Conservation (phyloP, 345 rosid genomes). For the Citrus mangshanensis region DNA sequence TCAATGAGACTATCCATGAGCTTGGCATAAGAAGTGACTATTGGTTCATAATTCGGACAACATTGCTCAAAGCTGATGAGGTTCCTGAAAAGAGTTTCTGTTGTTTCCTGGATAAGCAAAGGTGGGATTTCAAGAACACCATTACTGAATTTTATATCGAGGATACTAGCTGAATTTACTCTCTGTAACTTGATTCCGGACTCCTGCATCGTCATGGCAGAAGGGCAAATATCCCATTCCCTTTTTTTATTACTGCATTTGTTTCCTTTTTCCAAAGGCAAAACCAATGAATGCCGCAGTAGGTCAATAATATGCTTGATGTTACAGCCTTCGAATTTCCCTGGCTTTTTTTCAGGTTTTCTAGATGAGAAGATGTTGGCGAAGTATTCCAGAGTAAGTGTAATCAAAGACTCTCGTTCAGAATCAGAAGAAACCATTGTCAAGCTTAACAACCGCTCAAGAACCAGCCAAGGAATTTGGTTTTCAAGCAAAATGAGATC, state of each 20-base stretch:
- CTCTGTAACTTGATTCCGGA: slow-evolving; percentile 13
- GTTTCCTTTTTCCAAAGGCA: not conserved
- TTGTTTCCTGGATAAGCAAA: slow-evolving; percentile 8
- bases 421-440: not conserved
- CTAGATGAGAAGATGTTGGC: not conserved
- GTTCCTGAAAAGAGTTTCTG: slow-evolving; percentile 21
- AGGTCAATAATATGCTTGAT: slow-evolving; percentile 26
- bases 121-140: slow-evolving; percentile 20
- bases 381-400: slow-evolving; percentile 8
- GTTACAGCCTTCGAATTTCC: not conserved
- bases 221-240: slow-evolving; percentile 7
- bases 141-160: slow-evolving; percentile 13
- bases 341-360: not conserved
- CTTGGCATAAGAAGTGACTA: slow-evolving; percentile 24
- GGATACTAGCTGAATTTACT: not conserved
- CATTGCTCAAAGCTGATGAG: slow-evolving; percentile 31
- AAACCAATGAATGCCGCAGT: slow-evolving; percentile 12
- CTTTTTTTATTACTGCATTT: not conserved
- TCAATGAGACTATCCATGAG: slow-evolving; percentile 26
- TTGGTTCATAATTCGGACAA: not conserved
- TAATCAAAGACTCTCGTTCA: not conserved
- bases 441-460: slow-evolving; percentile 16
- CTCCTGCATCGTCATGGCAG: slow-evolving; percentile 2
- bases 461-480: slow-evolving; percentile 28
- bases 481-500: slow-evolving; percentile 40